Base-by-base conservation (phyloP, 352 stramenopile genomes). In the Phytophthora uliginosa region DNA sequence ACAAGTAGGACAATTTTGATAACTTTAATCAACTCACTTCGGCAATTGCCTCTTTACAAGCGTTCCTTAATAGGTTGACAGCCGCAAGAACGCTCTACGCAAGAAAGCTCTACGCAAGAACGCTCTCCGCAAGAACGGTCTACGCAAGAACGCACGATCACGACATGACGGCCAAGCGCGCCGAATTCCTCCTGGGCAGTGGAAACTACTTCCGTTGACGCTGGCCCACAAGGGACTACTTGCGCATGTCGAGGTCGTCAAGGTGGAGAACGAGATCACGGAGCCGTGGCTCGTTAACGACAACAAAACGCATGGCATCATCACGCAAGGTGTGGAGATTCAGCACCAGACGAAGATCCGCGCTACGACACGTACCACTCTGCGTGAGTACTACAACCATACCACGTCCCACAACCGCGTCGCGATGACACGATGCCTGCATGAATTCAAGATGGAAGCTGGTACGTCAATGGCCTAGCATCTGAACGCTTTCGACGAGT, bases 151-250 rank as follows among this genome's bases (percentile, higher is more conserved):
- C 24, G 24, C 24, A 26, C 24, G 24, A 26, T 26, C 24, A 26
- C 24, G 33, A 38, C 33, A 38, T 38, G 33, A 1, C 33, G 33
- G 10, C 33, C 33, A 13, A 38, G 33, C 8, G 33, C 33, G 33
- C 33, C 33, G 0, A 38, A 66, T 34, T 59, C 57, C 57, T 63
- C 51, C 57, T 63, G 0, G 57, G 65, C 26, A 64, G 63, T 71
- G 63, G 56, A 20, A 82, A 82, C 42, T 77, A 79, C 51, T 82
- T 71, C 71, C 66, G 72, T 45, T 77, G 71, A 59, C 54, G 20
- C 47, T 65, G 5, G 59, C 45, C 24, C 42, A 59, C 8, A 82
- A 79, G 63, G 40, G 58, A 0, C 10, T 56, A 7, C 38, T 67
- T 0, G 57, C 38, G 18, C 65, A 73, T 59, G 36, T 67, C 17